These are phyloP conservation scores for Paxillus rubicundulus DNA, from an alignment of 768 basidiomycete genomes.

Conservation along the genomic window DNA sequence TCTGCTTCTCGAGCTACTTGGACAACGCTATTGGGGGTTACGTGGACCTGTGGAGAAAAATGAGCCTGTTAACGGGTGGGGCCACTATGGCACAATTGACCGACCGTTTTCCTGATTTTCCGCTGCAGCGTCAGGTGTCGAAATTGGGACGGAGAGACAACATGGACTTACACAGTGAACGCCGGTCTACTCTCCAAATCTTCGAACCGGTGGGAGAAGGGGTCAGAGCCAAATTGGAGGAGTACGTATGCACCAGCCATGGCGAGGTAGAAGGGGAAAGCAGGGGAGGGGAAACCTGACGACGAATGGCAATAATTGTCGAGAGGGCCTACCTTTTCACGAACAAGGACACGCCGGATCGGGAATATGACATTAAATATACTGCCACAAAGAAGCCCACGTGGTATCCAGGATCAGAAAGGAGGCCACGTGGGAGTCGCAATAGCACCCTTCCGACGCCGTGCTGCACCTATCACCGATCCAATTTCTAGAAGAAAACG, in stretches of 20 bases:
- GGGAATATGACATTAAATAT: slow-evolving; percentile 28
- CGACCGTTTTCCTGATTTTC: slow-evolving; percentile 19
- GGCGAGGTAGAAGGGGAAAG: slow-evolving; percentile 18
- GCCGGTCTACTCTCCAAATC: slow-evolving; percentile 63
- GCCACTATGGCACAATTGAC: slow-evolving; percentile 1
- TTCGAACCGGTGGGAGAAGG: slow-evolving; percentile 57
- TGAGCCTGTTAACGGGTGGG: not conserved
- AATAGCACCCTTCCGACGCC: slow-evolving; percentile 11
- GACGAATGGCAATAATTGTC: slow-evolving; percentile 11
- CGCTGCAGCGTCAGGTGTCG: slow-evolving; percentile 5
- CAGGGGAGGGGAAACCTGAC: slow-evolving; percentile 15
- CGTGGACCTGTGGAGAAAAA: slow-evolving; percentile 42
- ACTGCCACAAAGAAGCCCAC: slow-evolving; percentile 34
- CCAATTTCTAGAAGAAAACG: not conserved
- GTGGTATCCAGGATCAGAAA: slow-evolving; percentile 22
- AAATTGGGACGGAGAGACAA: slow-evolving; percentile 3
- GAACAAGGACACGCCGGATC: slow-evolving; percentile 43
- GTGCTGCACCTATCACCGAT: not conserved
- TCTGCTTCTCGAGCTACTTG: slow-evolving; percentile 60
- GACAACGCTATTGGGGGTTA: slow-evolving; percentile 59
- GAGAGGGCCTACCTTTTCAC: slow-evolving; percentile 30
- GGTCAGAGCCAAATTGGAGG: slow-evolving; percentile 64
- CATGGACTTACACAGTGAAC: slow-evolving; percentile 59
- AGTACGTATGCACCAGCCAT: slow-evolving; percentile 48
- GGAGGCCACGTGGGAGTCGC: slow-evolving; percentile 36